Base-by-base conservation (phyloP, 2,329 filamentous ascomycete genomes). In the Epichloe scottii region DNA sequence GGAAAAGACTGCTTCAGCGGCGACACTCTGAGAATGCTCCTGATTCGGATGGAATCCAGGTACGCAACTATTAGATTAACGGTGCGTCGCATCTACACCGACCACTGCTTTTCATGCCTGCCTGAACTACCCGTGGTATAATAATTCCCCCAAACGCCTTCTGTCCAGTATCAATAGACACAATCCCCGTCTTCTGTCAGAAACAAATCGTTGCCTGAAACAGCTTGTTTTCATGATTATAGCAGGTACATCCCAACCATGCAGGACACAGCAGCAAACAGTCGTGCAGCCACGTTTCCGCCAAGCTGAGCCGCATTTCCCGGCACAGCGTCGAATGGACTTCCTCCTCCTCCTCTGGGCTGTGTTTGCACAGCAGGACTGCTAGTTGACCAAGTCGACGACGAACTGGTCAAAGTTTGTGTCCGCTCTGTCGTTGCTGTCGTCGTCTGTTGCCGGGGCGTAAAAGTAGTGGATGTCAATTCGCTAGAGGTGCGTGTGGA, bases 301-400 rank as follows among this genome's bases (percentile, higher is more conserved):
- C 8, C 4, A 19, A 35, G 33, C 39, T 42, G 39, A 19, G 39
- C 47, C 12, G 40, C 40, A 19, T 12, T 49, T n/a, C 33, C 47
- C 38, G 47, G 47, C 30, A 49, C 17, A 12, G 39, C 26, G 50
- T 60, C 58, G 43, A 58, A 58, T 5, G 56, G 58, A 44, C 57
- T 58, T 6, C 58, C 58, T 5, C 58, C 58, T 43, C 58, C 58
- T 39, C 56, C 51, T 43, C 6, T 54, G 56, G 21, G 43, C 8
- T 53, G 56, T 30, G 46, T 49, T 2, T 50, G 50, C 19, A 52
- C 37, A 14, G 45, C 21, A 15, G 26, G 41, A 15, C 39, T 50
- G n/a, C 51, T 51, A 12, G 51, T 51, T 14, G 52, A 53, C 35
- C 42, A 41, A 15, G 49, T 19, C 42, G 52, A 26, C 17, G 52